phyloP scores from a whole-genome alignment of 2,329 filamentous ascomycete species.

The Monilinia fructicola region DNA sequence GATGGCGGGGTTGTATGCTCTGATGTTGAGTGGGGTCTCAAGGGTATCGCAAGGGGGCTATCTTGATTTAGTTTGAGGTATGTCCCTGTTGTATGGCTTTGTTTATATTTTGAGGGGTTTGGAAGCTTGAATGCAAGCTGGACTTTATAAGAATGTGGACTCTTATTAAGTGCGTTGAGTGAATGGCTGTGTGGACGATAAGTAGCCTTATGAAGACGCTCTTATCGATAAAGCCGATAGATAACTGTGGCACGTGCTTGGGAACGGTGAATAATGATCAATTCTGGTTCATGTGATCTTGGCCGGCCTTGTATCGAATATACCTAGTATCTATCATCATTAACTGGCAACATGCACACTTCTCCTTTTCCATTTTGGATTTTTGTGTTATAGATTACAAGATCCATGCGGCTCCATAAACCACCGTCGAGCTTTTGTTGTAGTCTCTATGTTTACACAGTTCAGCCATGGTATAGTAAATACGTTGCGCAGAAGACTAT shows the following conservation, averaged over 20 bases:
- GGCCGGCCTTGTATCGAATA: background rate
- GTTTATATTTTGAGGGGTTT: background rate
- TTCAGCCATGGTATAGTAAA: background rate
- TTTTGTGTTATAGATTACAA: background rate
- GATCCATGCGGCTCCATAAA: background rate
- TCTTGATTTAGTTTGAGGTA: background rate
- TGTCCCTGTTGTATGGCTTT: background rate
- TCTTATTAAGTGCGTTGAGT: slow-evolving; percentile 6
- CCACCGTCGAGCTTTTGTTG: background rate
- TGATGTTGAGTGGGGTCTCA: slow-evolving; percentile 20
- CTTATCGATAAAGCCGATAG: slow-evolving; percentile 24
- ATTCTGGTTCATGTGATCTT: slow-evolving; percentile 9
- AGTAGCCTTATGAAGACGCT: slow-evolving; percentile 20
- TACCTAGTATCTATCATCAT: no score
- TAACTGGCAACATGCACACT: background rate
- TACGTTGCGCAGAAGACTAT: background rate
- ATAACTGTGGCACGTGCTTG: background rate
- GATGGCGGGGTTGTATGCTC: slow-evolving; percentile 24
- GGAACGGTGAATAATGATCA: slow-evolving; percentile 8
- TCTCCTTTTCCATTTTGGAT: background rate
- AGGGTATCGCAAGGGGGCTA: background rate
- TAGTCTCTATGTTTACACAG: background rate
- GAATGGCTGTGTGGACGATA: background rate
- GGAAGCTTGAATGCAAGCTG: slow-evolving; percentile 1
- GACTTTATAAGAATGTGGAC: slow-evolving; percentile 6